Percentiles rank a stretch among this genome's conserved stretches.
phyloP scores from a whole-genome alignment of 345 rosid genomes.

The Kandelia obovata region DNA sequence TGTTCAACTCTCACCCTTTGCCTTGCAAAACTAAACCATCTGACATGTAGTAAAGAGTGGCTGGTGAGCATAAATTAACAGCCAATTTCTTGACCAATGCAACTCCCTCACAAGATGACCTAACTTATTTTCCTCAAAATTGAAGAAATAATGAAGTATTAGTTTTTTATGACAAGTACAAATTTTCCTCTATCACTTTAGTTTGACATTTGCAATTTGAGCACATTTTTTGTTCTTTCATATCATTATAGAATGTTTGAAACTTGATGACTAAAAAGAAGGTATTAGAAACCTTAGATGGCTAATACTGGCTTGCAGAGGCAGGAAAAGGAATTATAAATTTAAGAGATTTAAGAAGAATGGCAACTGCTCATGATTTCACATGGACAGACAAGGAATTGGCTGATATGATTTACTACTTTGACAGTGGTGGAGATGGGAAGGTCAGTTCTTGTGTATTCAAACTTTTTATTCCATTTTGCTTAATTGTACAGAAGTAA shows the following conservation, averaged over 20 bases:
- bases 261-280: background rate
- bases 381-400: slow-evolving; percentile 66
- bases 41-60: too few species aligned
- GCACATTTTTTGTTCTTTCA: background rate
- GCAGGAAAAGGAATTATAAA: slow-evolving; percentile 58
- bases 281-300: slow-evolving; percentile 6
- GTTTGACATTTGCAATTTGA: background rate
- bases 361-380: slow-evolving; percentile 67
- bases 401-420: slow-evolving; percentile 68
- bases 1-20: too few species aligned
- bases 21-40: too few species aligned
- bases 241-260: background rate
- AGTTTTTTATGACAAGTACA: background rate
- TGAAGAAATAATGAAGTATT: background rate
- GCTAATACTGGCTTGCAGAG: slow-evolving; percentile 38
- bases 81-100: too few species aligned
- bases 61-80: too few species aligned
- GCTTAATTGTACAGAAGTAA: too few species aligned
- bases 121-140: background rate
- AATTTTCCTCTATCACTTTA: background rate
- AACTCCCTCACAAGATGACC: background rate
- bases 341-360: slow-evolving; percentile 45
- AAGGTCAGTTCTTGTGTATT: slow-evolving; percentile 44
- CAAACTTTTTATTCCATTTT: background rate
- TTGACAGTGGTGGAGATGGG: slow-evolving; percentile 61